Evolutionary conservation across 495 filamentous ascomycete species (phyloP), one percentile per base, ranked within the genome.

Genomic region (Talaromyces trachyspermus): DNA sequence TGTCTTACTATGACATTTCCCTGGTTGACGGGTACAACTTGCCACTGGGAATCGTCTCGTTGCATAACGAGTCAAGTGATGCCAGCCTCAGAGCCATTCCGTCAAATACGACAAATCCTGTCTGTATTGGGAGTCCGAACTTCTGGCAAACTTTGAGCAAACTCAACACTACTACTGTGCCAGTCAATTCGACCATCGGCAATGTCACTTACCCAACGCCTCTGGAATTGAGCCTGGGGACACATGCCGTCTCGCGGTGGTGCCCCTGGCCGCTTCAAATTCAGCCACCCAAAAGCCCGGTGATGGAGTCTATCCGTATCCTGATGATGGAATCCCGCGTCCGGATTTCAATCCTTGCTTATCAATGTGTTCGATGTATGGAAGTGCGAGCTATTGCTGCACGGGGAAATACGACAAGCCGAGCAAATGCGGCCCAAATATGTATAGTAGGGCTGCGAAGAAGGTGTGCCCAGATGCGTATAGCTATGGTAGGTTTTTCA

Each of bases 21-120:
- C 75, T 90, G 26, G 86, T 91, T 22, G 86, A 91, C 59, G 86
- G 87, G 32, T 89, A 90, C 72, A 89, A 90, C 60, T 64, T 90
- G 7, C 84, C 84, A 5, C 52, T 91, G 43, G 82, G 70, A 22
- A 80, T 91, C 48, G 66, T 83, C 44, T 81, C 73, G 57, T 68
- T 76, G 38, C 81, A 69, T 23, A 70, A 67, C 18, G 57, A 70
- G n/a, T 57, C 61, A 12, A 63, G 55, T 23, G 78, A 83, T 58
- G 63, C 68, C 7, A 68, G 63, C 10, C 57, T 78, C 14, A 54
- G 63, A 33, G 72, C 74, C 50, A 77, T 88, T 50, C 81, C 83
- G 11, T 81, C 82, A 4, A 86, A 85, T 54, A 69, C 86, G n/a
- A 85, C 79, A 14, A 88, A 87, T 57, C 71, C 74, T 9, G 77